Conservation (phyloP, 768 basidiomycete genomes). For the Agaricus sinodeliciosus region DNA sequence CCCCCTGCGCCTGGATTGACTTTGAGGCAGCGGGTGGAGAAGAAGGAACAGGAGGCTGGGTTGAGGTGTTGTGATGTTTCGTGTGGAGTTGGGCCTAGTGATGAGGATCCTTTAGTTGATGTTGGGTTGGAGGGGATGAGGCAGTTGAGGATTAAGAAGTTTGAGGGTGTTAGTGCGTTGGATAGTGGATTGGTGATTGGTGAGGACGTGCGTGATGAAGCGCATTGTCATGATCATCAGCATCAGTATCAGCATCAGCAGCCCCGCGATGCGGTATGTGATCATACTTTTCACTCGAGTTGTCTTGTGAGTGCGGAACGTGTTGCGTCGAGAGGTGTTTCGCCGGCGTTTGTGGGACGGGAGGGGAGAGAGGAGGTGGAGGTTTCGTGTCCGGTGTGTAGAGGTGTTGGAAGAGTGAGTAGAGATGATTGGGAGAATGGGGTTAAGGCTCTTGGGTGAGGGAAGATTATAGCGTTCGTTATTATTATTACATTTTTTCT, state of each 20-base stretch:
- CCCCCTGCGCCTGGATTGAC: constrained; percentile 65
- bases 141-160: constrained; percentile 33
- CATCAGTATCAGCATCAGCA: no score
- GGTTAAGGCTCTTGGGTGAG: constrained; percentile 20
- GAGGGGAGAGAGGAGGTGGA: constrained; percentile 37
- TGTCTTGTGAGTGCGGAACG: constrained; percentile 68
- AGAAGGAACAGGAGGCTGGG: constrained; percentile 64
- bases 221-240: constrained; percentile 12
- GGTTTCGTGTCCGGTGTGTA: constrained; percentile 71
- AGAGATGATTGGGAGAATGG: constrained; percentile 56
- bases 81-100: constrained; percentile 71
- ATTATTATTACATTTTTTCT: not conserved
- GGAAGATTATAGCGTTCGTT: not conserved
- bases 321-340: constrained; percentile 55
- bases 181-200: constrained; percentile 4
- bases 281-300: constrained; percentile 63
- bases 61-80: constrained; percentile 66
- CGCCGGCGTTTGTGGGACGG: constrained; percentile 28
- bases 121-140: constrained; percentile 21
- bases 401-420: constrained; percentile 53
- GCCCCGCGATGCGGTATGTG: constrained; percentile 46
- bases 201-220: constrained; percentile 10
- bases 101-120: constrained; percentile 54
- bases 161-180: not conserved
- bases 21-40: constrained; percentile 67